These are phyloP conservation scores for Podaxis pistillaris DNA, from an alignment of 768 basidiomycete genomes.

Conservation along the genomic window DNA sequence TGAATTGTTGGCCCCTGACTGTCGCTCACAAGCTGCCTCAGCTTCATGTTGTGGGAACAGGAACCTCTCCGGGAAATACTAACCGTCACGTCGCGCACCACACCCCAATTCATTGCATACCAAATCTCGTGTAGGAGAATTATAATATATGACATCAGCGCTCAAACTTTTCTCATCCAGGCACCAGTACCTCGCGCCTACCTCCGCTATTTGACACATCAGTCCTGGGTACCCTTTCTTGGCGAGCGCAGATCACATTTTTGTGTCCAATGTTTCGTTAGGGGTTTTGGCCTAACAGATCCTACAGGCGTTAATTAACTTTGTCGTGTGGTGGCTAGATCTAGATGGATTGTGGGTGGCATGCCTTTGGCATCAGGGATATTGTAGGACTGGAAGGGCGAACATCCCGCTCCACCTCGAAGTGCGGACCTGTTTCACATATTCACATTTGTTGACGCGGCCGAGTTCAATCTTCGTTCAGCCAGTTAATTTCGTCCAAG, in stretches of 20 bases:
- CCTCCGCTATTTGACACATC: background rate
- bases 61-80: too few relatives aligned
- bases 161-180: background rate
- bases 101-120: background rate
- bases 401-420: too few relatives aligned
- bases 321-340: background rate
- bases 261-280: background rate
- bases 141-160: constrained; percentile 1
- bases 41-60: too few relatives aligned
- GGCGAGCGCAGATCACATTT: background rate
- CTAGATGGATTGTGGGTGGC: background rate
- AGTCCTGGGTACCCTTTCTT: background rate
- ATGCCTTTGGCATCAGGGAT: too few relatives aligned
- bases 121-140: background rate
- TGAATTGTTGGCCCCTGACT: too few relatives aligned
- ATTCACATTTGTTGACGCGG: too few relatives aligned
- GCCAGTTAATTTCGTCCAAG: too few relatives aligned
- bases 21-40: too few relatives aligned
- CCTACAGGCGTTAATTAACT: background rate
- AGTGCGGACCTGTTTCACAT: too few relatives aligned
- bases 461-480: too few relatives aligned
- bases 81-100: background rate
- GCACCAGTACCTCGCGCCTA: background rate
- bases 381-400: too few relatives aligned
- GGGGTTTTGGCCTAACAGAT: background rate